Percentiles rank a stretch among this genome's conserved stretches.
phyloP scores from a whole-genome alignment of 2,329 filamentous ascomycete species.

The Fusarium acutatum region DNA sequence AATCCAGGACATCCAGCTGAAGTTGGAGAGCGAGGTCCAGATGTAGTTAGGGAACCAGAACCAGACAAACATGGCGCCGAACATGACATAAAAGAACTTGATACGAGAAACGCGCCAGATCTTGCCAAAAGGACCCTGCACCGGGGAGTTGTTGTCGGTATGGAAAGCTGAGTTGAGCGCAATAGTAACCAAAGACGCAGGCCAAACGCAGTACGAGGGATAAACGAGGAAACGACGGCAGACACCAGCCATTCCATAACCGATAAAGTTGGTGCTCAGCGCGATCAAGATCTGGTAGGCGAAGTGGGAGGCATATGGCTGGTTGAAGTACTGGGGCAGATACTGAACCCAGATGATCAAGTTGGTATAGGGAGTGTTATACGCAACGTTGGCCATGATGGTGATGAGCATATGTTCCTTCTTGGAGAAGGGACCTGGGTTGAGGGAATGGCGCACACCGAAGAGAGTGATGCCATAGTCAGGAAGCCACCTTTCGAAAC shows the following conservation, averaged over 20 bases:
- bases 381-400: conserved; percentile 69
- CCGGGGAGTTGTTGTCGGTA: conserved; percentile 51
- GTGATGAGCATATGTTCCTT: conserved; percentile 71
- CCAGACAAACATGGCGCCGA: conserved; percentile 63
- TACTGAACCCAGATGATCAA: conserved; percentile 64
- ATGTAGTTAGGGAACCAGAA: conserved; percentile 68
- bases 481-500: conserved; percentile 60
- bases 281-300: conserved; percentile 65
- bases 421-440: conserved; percentile 65
- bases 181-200: conserved; percentile 63
- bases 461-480: conserved; percentile 58
- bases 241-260: conserved; percentile 67
- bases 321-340: conserved; percentile 63
- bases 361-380: conserved; percentile 62
- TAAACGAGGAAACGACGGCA: conserved; percentile 64
- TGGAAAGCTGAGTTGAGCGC: conserved; percentile 64
- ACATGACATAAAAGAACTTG: conserved; percentile 61
- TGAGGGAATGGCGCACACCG: conserved; percentile 58
- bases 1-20: conserved; percentile 68
- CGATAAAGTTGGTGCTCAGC: conserved; percentile 65
- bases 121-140: conserved; percentile 53
- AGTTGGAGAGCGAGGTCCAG: conserved; percentile 60
- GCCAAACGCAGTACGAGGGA: conserved; percentile 66
- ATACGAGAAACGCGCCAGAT: conserved; percentile 59
- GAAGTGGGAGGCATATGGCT: conserved; percentile 60